phyloP scores from a whole-genome alignment of 352 stramenopile genomes.

The Phytophthora pluvialis region DNA sequence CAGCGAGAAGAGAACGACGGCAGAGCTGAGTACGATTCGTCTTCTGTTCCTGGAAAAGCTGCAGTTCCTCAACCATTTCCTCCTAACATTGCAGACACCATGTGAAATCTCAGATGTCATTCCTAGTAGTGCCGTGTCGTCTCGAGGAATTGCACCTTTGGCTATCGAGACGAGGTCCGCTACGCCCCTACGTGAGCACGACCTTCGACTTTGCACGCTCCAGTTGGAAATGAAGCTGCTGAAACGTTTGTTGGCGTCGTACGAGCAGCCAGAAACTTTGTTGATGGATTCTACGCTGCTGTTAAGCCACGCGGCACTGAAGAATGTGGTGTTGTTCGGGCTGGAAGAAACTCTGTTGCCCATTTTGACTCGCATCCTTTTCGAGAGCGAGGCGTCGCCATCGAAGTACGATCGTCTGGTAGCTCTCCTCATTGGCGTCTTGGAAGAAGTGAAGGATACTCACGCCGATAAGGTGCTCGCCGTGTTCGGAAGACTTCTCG shows the following conservation, averaged over 20 bases:
- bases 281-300: constrained; percentile 47
- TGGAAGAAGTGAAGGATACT: constrained; percentile 72
- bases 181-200: background rate
- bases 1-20: background rate
- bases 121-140: background rate
- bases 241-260: constrained; percentile 13
- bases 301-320: constrained; percentile 49
- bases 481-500: constrained; percentile 51
- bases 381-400: constrained; percentile 13
- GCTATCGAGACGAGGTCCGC: constrained; percentile 22
- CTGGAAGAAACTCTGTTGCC: constrained; percentile 40
- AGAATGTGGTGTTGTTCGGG: constrained; percentile 49
- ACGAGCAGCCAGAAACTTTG: constrained; percentile 5
- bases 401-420: constrained; percentile 56
- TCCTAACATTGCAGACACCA: constrained; percentile 48
- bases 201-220: constrained; percentile 28
- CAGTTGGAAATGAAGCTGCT: constrained; percentile 29
- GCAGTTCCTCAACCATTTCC: constrained; percentile 59
- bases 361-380: constrained; percentile 27
- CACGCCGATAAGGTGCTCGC: constrained; percentile 50
- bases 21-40: constrained; percentile 14
- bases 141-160: constrained; percentile 31
- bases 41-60: constrained; percentile 37
- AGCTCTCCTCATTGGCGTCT: constrained; percentile 54
- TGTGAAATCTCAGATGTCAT: constrained; percentile 17